phyloP scores from a whole-genome alignment of 345 rosid genomes.

The Cardamine resedifolia region DNA sequence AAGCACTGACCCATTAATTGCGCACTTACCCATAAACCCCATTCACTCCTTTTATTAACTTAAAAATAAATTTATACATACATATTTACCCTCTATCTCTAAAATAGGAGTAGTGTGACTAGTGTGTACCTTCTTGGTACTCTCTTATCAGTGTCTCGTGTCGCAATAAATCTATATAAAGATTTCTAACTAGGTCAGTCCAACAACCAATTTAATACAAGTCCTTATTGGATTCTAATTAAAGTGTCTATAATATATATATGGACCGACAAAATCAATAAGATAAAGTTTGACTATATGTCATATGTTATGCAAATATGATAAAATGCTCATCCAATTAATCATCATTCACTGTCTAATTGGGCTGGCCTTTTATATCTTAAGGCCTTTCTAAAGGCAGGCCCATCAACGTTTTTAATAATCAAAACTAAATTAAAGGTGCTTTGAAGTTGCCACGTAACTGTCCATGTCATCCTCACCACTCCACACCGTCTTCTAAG shows the following conservation, averaged over 20 bases:
- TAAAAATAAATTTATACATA: not conserved
- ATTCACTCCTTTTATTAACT: conserved; percentile 14
- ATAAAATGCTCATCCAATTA: not conserved
- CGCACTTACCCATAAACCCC: conserved; percentile 38
- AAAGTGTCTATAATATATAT: not conserved
- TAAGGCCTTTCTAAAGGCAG: not conserved
- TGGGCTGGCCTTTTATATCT: not conserved
- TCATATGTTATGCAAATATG: not conserved
- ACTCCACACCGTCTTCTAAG: conserved; percentile 3
- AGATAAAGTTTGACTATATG: not conserved
- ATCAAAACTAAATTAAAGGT: not conserved
- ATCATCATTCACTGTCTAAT: not conserved
- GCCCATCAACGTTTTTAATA: not conserved
- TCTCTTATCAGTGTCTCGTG: conserved; percentile 26
- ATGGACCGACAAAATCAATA: conserved; percentile 25
- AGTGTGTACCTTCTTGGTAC: conserved; percentile 20
- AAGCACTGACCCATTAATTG: conserved; percentile 42
- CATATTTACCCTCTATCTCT: not conserved
- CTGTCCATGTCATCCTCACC: not conserved
- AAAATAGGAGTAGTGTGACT: conserved; percentile 9
- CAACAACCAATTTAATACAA: conserved; percentile 32
- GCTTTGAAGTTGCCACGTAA: conserved; percentile 1
- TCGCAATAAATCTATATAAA: conserved; percentile 11
- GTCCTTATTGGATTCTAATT: not conserved
- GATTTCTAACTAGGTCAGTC: conserved; percentile 33